These are phyloP conservation scores for Emericellopsis atlantica DNA, from an alignment of 2,329 filamentous ascomycete genomes.

Conservation along the genomic window DNA sequence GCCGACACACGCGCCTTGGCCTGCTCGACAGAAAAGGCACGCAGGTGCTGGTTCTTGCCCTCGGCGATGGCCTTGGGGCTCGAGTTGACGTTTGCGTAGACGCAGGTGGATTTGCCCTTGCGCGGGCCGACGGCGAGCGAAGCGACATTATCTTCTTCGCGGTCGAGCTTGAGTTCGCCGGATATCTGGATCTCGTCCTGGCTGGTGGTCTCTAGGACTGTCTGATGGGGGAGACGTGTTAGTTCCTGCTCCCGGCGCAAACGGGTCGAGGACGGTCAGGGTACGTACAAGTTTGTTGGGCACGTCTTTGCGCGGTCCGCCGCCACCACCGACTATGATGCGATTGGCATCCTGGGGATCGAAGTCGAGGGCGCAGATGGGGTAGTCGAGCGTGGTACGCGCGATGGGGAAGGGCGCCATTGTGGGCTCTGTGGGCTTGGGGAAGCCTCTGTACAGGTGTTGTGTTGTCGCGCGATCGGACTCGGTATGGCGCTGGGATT, in stretches of 20 bases:
- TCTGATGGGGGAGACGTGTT: constrained; percentile 28
- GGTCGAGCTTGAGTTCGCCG: constrained; percentile 65
- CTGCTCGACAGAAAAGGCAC: constrained; percentile 53
- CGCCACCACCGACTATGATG: constrained; percentile 76
- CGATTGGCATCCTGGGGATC: constrained; percentile 66
- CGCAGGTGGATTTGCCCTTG: constrained; percentile 38
- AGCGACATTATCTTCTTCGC: constrained; percentile 80
- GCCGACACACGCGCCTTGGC: constrained; percentile 17
- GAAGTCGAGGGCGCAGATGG: constrained; percentile 79
- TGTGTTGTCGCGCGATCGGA: no score
- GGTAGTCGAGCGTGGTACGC: constrained; percentile 63
- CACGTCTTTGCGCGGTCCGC: constrained; percentile 70
- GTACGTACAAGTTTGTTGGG: constrained; percentile 70
- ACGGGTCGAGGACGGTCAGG: not conserved
- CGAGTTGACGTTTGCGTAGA: constrained; percentile 75
- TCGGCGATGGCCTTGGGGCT: constrained; percentile 57
- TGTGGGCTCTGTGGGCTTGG: no score
- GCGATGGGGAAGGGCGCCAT: constrained; percentile 35
- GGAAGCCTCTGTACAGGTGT: no score
- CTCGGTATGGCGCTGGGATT: no score
- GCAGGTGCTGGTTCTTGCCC: constrained; percentile 74
- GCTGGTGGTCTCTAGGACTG: constrained; percentile 57
- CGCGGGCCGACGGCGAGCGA: constrained; percentile 60
- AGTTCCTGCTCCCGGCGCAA: constrained; percentile 1
- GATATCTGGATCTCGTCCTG: constrained; percentile 50